Evolutionary conservation across 805 yeast genomes (phyloP).

Genomic region (Ogataea corticis): DNA sequence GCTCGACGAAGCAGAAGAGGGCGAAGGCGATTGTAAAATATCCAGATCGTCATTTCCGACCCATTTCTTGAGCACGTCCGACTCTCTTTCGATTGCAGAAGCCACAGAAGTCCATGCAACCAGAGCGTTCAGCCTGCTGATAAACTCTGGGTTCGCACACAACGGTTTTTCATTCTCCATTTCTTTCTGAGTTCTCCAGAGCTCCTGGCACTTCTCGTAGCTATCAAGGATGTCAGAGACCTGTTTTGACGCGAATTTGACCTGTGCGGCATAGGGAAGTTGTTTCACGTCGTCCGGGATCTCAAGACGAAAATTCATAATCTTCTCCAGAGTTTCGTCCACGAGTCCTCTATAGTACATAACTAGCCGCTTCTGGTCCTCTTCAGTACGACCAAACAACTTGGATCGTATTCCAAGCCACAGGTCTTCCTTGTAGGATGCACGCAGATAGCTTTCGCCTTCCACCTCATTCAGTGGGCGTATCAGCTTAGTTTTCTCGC

Average conservation of each 20-base stretch:
- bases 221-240: constrained; percentile 58
- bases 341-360: constrained; percentile 70
- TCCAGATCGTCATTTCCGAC: constrained; percentile 82
- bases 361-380: constrained; percentile 71
- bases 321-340: constrained; percentile 69
- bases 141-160: constrained; percentile 64
- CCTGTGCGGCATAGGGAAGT: constrained; percentile 25
- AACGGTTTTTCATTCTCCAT: constrained; percentile 79
- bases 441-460: constrained; percentile 49
- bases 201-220: constrained; percentile 65
- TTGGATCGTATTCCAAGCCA: constrained; percentile 91
- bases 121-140: constrained; percentile 67
- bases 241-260: constrained; percentile 42
- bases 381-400: constrained; percentile 74
- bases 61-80: constrained; percentile 67
- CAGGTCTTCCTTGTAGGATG: constrained; percentile 64
- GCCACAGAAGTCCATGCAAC: constrained; percentile 83
- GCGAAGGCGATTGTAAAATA: constrained; percentile 40
- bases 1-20: constrained; percentile 16
- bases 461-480: constrained; percentile 44
- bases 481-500: constrained; percentile 80
- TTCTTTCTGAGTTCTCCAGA: constrained; percentile 78
- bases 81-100: constrained; percentile 62
- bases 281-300: constrained; percentile 35
- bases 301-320: constrained; percentile 60